phyloP scores from a whole-genome alignment of 495 filamentous ascomycete species.

The Massariosphaeria phaeospora region DNA sequence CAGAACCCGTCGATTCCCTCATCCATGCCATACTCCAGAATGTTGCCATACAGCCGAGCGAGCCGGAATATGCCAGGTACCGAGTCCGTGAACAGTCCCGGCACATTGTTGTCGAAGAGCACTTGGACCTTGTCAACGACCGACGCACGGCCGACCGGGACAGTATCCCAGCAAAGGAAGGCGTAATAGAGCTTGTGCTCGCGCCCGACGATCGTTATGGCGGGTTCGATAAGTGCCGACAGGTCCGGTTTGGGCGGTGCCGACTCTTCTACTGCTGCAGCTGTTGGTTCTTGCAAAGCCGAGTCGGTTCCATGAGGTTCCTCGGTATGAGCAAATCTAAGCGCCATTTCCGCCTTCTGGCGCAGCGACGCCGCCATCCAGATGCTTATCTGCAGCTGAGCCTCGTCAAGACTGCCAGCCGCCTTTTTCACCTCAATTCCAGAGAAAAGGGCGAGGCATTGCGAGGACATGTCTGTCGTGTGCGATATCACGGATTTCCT shows the following conservation, averaged over 20 bases:
- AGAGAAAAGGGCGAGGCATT: constrained; percentile 19
- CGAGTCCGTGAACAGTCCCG: constrained; percentile 23
- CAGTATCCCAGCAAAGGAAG: constrained; percentile 8
- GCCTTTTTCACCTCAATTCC: constrained; percentile 17
- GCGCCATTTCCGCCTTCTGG: constrained; percentile 16
- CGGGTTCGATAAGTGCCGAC: constrained; percentile 13
- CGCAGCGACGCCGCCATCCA: constrained; percentile 18
- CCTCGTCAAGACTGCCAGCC: constrained; percentile 8
- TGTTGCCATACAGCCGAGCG: constrained; percentile 20
- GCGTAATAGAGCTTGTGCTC: constrained; percentile 20
- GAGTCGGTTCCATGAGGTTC: too few species aligned
- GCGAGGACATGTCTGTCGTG: constrained; percentile 11
- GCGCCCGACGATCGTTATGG: constrained; percentile 18
- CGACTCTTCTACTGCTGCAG: too few species aligned
- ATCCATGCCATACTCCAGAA: constrained; percentile 28
- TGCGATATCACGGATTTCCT: constrained; percentile 10
- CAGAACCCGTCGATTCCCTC: constrained; percentile 22
- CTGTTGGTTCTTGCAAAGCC: too few species aligned
- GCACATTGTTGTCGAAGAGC: too few species aligned
- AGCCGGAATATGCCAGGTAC: constrained; percentile 26
- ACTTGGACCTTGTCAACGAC: constrained; percentile 15
- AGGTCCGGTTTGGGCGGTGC: constrained; percentile 2
- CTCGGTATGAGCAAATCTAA: too few species aligned
- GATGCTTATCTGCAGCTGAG: constrained; percentile 22
- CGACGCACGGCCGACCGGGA: constrained; percentile 15